Evolutionary conservation across 441 rosid genomes (phyloP).

Genomic region (Manihot esculenta): DNA sequence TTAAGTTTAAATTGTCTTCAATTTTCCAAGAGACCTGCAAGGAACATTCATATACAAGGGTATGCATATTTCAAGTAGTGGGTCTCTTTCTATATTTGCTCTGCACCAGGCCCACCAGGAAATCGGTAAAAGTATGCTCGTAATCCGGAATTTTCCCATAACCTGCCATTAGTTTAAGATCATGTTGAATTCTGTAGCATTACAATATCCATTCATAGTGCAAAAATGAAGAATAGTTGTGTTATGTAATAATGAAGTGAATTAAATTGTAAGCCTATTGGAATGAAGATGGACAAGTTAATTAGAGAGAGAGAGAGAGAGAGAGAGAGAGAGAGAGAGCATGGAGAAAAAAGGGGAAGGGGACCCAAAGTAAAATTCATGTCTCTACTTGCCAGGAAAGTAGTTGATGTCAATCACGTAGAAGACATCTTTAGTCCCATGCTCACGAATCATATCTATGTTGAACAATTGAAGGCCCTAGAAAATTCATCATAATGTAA

Average conservation of each 20-base stretch:
- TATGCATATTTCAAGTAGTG: background rate
- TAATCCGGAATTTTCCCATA: conserved; percentile 87
- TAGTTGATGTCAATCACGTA: conserved; percentile 86
- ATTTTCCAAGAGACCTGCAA: conserved; percentile 21
- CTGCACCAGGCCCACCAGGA: conserved; percentile 49
- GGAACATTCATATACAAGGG: conserved; percentile 12
- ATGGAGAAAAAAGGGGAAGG: background rate
- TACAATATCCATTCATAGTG: too few relatives aligned
- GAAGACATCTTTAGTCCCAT: conserved; percentile 64
- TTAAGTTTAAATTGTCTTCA: conserved; percentile 16
- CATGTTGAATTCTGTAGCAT: background rate
- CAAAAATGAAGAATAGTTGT: background rate
- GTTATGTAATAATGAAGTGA: too few relatives aligned
- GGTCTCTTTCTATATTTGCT: conserved; percentile 42
- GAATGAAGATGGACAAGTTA: too few relatives aligned
- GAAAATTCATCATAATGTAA: conserved; percentile 7
- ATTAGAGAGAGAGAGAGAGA: too few relatives aligned
- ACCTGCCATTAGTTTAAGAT: conserved; percentile 42
- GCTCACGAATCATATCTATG: conserved; percentile 85
- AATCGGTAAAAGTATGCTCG: conserved; percentile 78
- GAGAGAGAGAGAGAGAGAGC: background rate
- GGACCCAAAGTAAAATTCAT: too few relatives aligned
- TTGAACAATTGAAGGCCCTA: conserved; percentile 88
- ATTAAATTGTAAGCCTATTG: too few relatives aligned
- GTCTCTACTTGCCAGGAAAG: conserved; percentile 59